A percentile compares a stretch with the other conserved stretches of the same genome.
Conservation (phyloP, 345 rosid species). For the Nephelium lappaceum region DNA sequence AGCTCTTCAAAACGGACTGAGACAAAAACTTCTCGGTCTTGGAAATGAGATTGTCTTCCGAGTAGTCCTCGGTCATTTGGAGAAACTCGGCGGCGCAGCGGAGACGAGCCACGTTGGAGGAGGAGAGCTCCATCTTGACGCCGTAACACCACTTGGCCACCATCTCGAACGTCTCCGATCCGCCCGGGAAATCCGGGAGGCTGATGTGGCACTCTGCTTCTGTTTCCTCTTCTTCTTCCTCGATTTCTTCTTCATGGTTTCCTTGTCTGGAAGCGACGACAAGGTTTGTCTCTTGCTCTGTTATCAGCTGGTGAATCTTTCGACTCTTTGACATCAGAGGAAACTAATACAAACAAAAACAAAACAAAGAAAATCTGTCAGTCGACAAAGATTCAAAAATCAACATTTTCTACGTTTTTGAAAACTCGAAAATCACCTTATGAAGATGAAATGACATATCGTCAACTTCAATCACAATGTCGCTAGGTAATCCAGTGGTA, state of each 20-base stretch:
- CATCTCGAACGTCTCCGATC: conserved; percentile 85
- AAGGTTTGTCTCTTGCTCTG: conserved; percentile 64
- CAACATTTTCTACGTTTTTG: too few species aligned
- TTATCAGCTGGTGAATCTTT: conserved; percentile 71
- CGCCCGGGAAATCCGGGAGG: conserved; percentile 83
- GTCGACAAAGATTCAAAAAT: not conserved
- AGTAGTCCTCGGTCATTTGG: conserved; percentile 86
- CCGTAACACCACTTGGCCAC: conserved; percentile 96
- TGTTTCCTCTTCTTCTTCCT: conserved; percentile 35
- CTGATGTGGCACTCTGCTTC: conserved; percentile 50
- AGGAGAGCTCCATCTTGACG: conserved; percentile 71
- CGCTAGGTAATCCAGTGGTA: conserved; percentile 88
- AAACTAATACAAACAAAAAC: conserved; percentile 50
- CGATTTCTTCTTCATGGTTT: conserved; percentile 22
- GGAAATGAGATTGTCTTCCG: conserved; percentile 73
- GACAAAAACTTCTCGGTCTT: conserved; percentile 72
- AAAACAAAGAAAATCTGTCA: not conserved
- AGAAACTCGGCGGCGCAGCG: conserved; percentile 90
- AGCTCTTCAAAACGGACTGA: conserved; percentile 65
- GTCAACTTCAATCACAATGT: conserved; percentile 78
- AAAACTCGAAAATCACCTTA: conserved; percentile 48
- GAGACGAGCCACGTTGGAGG: conserved; percentile 70
- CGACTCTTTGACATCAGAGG: conserved; percentile 90
- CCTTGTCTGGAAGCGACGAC: conserved; percentile 4
- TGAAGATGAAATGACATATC: conserved; percentile 96